A percentile compares a stretch with the other conserved stretches of the same genome.
phyloP scores from a whole-genome alignment of 2,329 filamentous ascomycete genomes.

The Exserohilum turcica region DNA sequence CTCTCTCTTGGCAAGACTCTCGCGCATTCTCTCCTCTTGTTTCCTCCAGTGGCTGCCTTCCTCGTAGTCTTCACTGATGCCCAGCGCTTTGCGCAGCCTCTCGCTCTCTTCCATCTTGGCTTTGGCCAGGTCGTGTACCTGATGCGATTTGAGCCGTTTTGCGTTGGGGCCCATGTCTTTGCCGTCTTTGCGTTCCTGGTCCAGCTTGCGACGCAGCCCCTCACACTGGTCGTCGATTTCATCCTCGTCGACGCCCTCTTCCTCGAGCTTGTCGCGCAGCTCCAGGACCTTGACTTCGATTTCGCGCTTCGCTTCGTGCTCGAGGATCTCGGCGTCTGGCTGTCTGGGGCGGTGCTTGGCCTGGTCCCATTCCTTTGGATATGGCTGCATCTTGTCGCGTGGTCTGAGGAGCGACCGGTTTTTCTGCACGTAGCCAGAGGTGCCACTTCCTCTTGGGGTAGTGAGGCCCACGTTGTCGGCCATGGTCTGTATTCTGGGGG shows the following conservation, averaged over 20 bases:
- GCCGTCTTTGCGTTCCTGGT: constrained; percentile 50
- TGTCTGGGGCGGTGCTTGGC: constrained; percentile 78
- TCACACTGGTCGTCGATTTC: constrained; percentile 83
- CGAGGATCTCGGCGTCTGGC: constrained; percentile 89
- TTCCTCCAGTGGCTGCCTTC: constrained; percentile 85
- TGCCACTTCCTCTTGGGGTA: constrained; percentile 92
- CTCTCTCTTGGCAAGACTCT: constrained; percentile 49
- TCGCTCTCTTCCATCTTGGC: constrained; percentile 97
- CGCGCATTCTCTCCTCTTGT: constrained; percentile 72
- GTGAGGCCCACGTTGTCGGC: constrained; percentile 96
- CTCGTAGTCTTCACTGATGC: constrained; percentile 83
- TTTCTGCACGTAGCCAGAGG: constrained; percentile 95
- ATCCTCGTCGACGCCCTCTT: constrained; percentile 84
- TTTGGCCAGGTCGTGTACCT: constrained; percentile 94
- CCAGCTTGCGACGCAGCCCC: constrained; percentile 67
- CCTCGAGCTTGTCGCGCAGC: constrained; percentile 86
- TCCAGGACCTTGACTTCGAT: constrained; percentile 95
- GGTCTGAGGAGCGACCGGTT: constrained; percentile 88
- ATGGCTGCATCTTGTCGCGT: constrained; percentile 79
- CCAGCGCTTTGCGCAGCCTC: constrained; percentile 80
- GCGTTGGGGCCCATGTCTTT: constrained; percentile 46
- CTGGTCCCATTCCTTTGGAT: constrained; percentile 70
- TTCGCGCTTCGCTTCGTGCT: constrained; percentile 89
- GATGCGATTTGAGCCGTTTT: constrained; percentile 79
- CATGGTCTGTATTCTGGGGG: constrained; percentile 63